Evolutionary conservation across 345 rosid genomes (phyloP).

Genomic region (Eucalyptus curtisii): DNA sequence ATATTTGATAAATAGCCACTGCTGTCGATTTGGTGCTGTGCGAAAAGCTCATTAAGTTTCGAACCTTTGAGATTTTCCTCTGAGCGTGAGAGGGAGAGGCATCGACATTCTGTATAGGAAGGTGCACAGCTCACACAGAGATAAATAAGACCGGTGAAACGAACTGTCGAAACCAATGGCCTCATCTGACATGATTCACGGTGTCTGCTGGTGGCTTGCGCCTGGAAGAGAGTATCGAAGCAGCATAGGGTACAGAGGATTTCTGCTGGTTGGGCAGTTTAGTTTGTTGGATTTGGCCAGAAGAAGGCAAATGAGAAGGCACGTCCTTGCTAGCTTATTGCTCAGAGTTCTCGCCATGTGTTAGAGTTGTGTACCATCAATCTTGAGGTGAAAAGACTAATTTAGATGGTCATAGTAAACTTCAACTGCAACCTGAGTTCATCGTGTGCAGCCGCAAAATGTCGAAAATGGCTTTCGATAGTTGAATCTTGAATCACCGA

Average conservation of each 20-base stretch:
- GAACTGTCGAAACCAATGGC: not conserved
- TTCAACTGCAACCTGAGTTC: not conserved
- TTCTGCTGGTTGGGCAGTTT: not conserved
- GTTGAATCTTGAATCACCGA: not conserved
- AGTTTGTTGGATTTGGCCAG: not conserved
- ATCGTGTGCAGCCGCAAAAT: not conserved
- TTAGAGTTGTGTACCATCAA: not conserved
- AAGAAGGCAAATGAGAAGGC: not conserved
- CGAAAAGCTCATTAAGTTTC: not conserved
- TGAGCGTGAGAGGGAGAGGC: not conserved
- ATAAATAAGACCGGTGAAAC: not conserved
- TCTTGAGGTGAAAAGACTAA: not conserved
- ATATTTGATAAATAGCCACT: not conserved
- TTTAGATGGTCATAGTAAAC: not conserved
- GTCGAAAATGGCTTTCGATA: not conserved
- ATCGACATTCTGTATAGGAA: not conserved
- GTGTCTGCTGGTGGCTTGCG: not conserved
- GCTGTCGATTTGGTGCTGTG: not conserved
- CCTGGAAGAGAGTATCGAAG: not conserved
- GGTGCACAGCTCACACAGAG: not conserved
- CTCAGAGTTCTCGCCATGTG: not conserved
- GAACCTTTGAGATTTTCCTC: not conserved
- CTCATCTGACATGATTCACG: not conserved
- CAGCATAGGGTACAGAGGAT: not conserved
- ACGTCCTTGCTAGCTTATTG: not conserved